phyloP scores from a whole-genome alignment of 148 eudicot genomes.

The Spergularia marina region DNA sequence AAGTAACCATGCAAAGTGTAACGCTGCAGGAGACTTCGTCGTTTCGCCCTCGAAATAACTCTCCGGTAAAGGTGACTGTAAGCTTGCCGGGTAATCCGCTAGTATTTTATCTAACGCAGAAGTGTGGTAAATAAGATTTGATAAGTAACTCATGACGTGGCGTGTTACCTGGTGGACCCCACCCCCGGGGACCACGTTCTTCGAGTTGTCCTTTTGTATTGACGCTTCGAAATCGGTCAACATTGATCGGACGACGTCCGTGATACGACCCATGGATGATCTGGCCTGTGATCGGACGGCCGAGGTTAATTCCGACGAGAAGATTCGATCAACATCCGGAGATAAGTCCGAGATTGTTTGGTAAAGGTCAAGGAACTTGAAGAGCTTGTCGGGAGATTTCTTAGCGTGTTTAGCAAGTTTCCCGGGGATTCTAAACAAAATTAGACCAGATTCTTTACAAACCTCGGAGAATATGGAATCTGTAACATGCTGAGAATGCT shows the following conservation, averaged over 20 bases:
- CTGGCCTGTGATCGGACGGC: conserved; percentile 36
- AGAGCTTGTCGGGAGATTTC: conserved; percentile 65
- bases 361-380: conserved; percentile 65
- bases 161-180: conserved; percentile 58
- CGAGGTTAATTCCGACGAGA: conserved; percentile 44
- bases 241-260: conserved; percentile 36
- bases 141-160: conserved; percentile 47
- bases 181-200: conserved; percentile 39
- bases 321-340: conserved; percentile 50
- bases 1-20: conserved; percentile 59
- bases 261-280: conserved; percentile 34
- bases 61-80: conserved; percentile 40
- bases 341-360: conserved; percentile 33
- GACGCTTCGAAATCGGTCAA: conserved; percentile 52
- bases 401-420: conserved; percentile 50
- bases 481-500: conserved; percentile 20
- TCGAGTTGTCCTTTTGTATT: conserved; percentile 50
- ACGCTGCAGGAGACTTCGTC: conserved; percentile 33
- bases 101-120: conserved; percentile 44
- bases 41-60: conserved; percentile 39
- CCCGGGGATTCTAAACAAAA: conserved; percentile 49
- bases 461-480: conserved; percentile 69
- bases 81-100: conserved; percentile 32
- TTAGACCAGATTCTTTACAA: conserved; percentile 42
- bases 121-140: conserved; percentile 50